Base-by-base conservation (phyloP, 2,329 filamentous ascomycete species). In the Aspergillus sp. region DNA sequence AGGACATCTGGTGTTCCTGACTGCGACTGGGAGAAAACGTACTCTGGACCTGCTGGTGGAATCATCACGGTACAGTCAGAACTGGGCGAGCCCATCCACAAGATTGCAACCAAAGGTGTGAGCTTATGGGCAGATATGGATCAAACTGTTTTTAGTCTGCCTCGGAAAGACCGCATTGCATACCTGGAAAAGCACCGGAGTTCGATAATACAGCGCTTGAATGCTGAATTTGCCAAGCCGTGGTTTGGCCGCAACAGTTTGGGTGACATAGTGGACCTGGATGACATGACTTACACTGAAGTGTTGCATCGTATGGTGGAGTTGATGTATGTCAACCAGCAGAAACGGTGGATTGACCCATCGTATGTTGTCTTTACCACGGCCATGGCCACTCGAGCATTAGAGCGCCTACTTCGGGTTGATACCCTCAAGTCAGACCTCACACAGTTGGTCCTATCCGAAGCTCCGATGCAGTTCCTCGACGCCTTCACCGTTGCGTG, bases 201-300 rank as follows among this genome's bases (percentile, higher is more conserved):
- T 25, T 88, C 94, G 78, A 95, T 96, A 74, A 96, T 96, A 79
- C 88, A 91, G 81, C 93, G 92, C 75, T 85, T 96, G 69, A 96
- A 96, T 73, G 90, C 91, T 60, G 92, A 96, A 75, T 96, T 92
- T 82, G 91, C 96, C 70, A 96, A 96, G 80, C 91, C 94, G 8
- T 96, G 92, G 92, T 96, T 96, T 71, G 92, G 92, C 54, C 86
- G 87, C 64, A 93, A 96, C 80, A 86, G 86, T 71, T 83, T 83
- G 41, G 90, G 91, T 56, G 82, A 91, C 73, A 85, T 89, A 7
- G 88, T 93, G 17, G 92, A 96, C 64, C 83, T 96, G 0, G 90
- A 96, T 70, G 91, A 96, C 73, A 96, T 96, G 92, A 96, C 92
- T 1, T 96, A 96, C 67, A 87, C 85, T 21, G 91, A 96, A 72